Percentiles rank a stretch among this genome's conserved stretches.
Conservation (phyloP, 2,329 filamentous ascomycete species). For the Pseudogymnoascus sp. region DNA sequence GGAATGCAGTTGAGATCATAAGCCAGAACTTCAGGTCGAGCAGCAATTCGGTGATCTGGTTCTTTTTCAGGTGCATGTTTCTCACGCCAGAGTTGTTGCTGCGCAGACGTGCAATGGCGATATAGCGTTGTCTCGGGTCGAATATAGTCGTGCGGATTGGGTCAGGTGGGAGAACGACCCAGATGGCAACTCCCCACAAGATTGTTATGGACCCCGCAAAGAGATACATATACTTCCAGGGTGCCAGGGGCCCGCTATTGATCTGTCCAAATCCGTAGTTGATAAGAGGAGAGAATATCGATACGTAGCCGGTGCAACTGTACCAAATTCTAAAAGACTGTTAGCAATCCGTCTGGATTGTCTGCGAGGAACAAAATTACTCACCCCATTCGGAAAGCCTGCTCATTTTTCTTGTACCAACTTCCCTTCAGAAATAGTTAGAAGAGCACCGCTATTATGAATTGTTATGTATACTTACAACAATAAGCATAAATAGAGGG, state of each 20-base stretch:
- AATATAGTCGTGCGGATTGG: slow-evolving; percentile 31
- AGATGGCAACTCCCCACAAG: slow-evolving; percentile 35
- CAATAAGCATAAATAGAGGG: slow-evolving; percentile 50
- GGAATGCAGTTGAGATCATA: slow-evolving; percentile 15
- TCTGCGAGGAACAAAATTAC: slow-evolving; percentile 51
- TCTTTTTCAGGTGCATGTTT: slow-evolving; percentile 16
- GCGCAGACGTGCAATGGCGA: slow-evolving; percentile 18
- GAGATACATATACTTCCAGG: slow-evolving; percentile 39
- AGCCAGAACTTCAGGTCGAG: slow-evolving; percentile 17
- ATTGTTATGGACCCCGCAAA: slow-evolving; percentile 34
- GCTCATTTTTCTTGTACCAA: slow-evolving; percentile 38
- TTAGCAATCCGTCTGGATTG: background rate
- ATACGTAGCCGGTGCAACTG: slow-evolving; percentile 31
- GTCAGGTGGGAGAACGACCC: slow-evolving; percentile 35
- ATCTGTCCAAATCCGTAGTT: slow-evolving; percentile 43
- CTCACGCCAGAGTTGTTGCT: slow-evolving; percentile 19
- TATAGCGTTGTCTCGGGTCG: slow-evolving; percentile 13
- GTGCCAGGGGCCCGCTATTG: slow-evolving; percentile 29
- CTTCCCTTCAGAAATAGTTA: slow-evolving; percentile 15
- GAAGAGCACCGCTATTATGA: background rate
- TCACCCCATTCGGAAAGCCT: slow-evolving; percentile 39
- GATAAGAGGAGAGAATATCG: slow-evolving; percentile 39
- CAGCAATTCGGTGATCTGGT: slow-evolving; percentile 17
- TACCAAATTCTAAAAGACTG: slow-evolving; percentile 1
- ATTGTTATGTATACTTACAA: slow-evolving; percentile 25